Percentiles rank a stretch among this genome's conserved stretches.
phyloP scores from a whole-genome alignment of 2,329 filamentous ascomycete species.

The Aspergillus luchuensis region DNA sequence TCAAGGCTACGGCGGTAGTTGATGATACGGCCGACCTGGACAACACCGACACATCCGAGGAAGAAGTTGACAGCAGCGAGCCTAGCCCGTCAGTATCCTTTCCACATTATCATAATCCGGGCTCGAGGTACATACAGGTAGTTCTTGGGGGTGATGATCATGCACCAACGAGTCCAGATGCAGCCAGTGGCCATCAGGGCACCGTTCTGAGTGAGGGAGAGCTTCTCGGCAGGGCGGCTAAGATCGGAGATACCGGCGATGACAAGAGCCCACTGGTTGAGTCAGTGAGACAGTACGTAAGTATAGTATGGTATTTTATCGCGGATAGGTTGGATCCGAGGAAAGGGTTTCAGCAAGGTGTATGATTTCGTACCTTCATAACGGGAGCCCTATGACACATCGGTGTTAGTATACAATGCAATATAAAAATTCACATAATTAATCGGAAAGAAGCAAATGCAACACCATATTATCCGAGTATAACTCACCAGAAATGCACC shows the following conservation, averaged over 20 bases:
- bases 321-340: background rate
- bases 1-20: slow-evolving; percentile 63
- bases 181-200: slow-evolving; percentile 87
- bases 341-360: background rate
- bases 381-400: slow-evolving; percentile 72
- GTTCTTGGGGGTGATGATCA: slow-evolving; percentile 94
- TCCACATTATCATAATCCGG: background rate
- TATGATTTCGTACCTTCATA: slow-evolving; percentile 67
- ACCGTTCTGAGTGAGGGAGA: slow-evolving; percentile 88
- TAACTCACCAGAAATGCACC: slow-evolving; percentile 86
- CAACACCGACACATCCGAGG: slow-evolving; percentile 81
- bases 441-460: too few species aligned
- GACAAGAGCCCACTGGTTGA: slow-evolving; percentile 79
- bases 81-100: slow-evolving; percentile 45
- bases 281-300: slow-evolving; percentile 13
- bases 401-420: slow-evolving; percentile 17
- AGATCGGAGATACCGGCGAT: slow-evolving; percentile 91
- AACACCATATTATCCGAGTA: background rate
- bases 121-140: slow-evolving; percentile 64
- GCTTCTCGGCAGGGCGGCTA: slow-evolving; percentile 83
- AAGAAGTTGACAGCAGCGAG: slow-evolving; percentile 98
- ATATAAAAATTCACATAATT: background rate
- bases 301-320: background rate
- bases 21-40: slow-evolving; percentile 78
- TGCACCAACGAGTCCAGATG: slow-evolving; percentile 99